phyloP scores from a whole-genome alignment of 108 stramenopile genomes.

The Pseudonitzschia multiseries region DNA sequence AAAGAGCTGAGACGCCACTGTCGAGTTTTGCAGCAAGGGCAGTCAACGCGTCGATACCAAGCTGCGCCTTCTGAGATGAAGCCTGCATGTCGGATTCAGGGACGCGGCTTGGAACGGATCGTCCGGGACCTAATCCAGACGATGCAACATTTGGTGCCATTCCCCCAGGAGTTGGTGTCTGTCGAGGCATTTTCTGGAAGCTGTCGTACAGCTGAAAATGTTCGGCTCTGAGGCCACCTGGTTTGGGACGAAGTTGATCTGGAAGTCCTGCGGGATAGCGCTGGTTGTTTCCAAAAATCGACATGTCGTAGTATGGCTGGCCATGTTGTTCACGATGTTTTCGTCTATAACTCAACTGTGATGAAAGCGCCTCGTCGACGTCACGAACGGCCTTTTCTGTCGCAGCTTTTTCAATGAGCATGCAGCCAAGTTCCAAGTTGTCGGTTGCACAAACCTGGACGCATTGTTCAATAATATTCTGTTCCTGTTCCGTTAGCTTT shows the following conservation, averaged over 20 bases:
- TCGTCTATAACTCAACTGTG: conserved; percentile 64
- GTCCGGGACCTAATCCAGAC: conserved; percentile 16
- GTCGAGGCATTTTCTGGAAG: conserved; percentile 89
- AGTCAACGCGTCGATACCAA: conserved; percentile 66
- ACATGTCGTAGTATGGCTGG: conserved; percentile 94
- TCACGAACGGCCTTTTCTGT: conserved; percentile 97
- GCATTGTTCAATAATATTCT: conserved; percentile 86
- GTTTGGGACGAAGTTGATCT: conserved; percentile 90
- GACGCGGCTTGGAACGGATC: conserved; percentile 17
- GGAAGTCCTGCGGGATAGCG: conserved; percentile 93
- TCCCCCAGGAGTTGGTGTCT: conserved; percentile 55
- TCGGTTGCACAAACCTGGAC: conserved; percentile 93
- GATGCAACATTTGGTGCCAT: conserved; percentile 16
- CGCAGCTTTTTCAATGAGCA: conserved; percentile 99
- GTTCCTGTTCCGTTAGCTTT: conserved; percentile 72
- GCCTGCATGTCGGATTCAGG: conserved; percentile 13
- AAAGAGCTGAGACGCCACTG: conserved; percentile 65
- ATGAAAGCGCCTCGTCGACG: conserved; percentile 87
- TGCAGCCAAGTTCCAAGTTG: conserved; percentile 96
- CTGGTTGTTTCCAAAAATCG: conserved; percentile 83
- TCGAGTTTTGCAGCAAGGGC: conserved; percentile 77
- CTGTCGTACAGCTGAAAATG: conserved; percentile 97
- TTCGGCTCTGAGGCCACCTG: conserved; percentile 85
- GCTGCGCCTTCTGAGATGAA: conserved; percentile 30
- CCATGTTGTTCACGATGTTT: conserved; percentile 85